Evolutionary conservation across 768 basidiomycete genomes (phyloP).

Genomic region (Boletellus ananas): DNA sequence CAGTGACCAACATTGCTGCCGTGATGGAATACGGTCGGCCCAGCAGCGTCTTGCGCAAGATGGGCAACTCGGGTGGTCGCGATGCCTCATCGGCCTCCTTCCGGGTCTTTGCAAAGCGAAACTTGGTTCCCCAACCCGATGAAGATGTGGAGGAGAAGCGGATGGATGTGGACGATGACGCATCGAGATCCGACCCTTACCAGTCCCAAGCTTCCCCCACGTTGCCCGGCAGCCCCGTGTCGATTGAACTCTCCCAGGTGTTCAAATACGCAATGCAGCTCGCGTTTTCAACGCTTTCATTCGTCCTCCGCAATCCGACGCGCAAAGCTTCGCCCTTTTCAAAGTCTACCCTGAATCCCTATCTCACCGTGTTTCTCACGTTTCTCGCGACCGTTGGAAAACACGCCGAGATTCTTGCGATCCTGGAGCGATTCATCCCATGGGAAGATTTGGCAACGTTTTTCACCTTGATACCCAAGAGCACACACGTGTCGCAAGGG

Average conservation of each 20-base stretch:
- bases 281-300: conserved; percentile 71
- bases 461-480: conserved; percentile 57
- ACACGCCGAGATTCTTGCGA: conserved; percentile 52
- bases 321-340: conserved; percentile 58
- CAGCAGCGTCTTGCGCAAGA: conserved; percentile 62
- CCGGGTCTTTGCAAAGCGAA: conserved; percentile 52
- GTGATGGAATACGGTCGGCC: conserved; percentile 86
- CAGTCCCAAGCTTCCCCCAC: conserved; percentile 23
- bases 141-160: conserved; percentile 44
- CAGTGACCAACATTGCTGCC: conserved; percentile 72
- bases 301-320: conserved; percentile 61
- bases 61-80: conserved; percentile 47
- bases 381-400: conserved; percentile 80
- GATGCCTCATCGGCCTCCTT: conserved; percentile 35
- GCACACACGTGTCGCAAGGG: conserved; percentile 46
- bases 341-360: conserved; percentile 69
- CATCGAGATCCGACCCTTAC: conserved; percentile 17
- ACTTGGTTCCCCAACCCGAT: conserved; percentile 26
- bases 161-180: conserved; percentile 65
- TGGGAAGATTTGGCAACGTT: conserved; percentile 74
- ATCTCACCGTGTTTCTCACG: conserved; percentile 81
- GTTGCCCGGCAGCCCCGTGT: conserved; percentile 32
- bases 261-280: conserved; percentile 78
- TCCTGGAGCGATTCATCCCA: conserved; percentile 76
- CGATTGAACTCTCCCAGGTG: conserved; percentile 52